Evolutionary conservation across 192 early-diverging fungal species (phyloP).

Genomic region (Coemansia guatemalensis): DNA sequence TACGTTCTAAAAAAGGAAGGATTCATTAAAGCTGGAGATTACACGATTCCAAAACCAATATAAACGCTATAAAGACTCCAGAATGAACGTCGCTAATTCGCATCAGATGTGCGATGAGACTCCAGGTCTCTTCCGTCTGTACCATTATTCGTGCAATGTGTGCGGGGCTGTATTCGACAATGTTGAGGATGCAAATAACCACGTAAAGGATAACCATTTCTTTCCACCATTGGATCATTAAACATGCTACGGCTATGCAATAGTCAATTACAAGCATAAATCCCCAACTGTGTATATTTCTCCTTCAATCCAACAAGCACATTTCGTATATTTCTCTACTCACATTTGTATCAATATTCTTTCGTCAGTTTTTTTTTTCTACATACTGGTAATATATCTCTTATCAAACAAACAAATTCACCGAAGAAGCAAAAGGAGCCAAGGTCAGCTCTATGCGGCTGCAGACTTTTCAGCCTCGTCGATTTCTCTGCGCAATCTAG

Average conservation of each 20-base stretch:
- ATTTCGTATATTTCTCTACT: too few species aligned
- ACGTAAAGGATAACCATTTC: conserved; percentile 50
- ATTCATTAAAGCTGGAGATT: too few species aligned
- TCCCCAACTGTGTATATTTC: too few species aligned
- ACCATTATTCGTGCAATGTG: conserved; percentile 44
- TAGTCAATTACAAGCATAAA: not conserved
- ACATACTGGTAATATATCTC: not conserved
- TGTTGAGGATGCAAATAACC: conserved; percentile 35
- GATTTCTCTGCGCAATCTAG: conserved; percentile 33
- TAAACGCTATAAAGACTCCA: not conserved
- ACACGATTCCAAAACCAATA: too few species aligned
- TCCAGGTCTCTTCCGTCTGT: conserved; percentile 27
- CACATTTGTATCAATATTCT: conserved; percentile 1
- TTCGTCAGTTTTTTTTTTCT: too few species aligned
- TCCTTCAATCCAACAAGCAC: too few species aligned
- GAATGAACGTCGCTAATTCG: conserved; percentile 14
- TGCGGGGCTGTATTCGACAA: conserved; percentile 37
- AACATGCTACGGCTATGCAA: not conserved
- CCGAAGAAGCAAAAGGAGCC: too few species aligned
- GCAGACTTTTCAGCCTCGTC: conserved; percentile 8
- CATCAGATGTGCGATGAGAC: conserved; percentile 19
- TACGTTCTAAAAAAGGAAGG: too few species aligned
- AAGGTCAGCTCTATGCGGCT: not conserved
- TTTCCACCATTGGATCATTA: conserved; percentile 44
- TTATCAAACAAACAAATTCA: too few species aligned